These are phyloP conservation scores for Alternaria triticimaculans DNA, from an alignment of 2,329 filamentous ascomycete species.

Conservation along the genomic window DNA sequence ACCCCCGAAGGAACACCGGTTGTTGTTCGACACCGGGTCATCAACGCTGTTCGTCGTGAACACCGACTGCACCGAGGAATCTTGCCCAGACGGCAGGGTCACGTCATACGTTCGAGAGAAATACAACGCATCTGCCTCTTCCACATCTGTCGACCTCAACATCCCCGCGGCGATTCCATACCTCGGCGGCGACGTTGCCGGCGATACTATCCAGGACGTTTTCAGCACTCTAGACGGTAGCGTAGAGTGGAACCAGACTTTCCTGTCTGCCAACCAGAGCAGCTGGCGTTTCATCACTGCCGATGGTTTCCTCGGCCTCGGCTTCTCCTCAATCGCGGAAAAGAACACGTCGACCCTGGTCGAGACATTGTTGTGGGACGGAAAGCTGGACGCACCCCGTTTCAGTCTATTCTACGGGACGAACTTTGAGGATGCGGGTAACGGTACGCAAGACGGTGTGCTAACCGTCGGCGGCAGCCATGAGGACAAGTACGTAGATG, in stretches of 20 bases:
- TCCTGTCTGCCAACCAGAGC: constrained; percentile 22
- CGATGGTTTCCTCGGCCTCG: constrained; percentile 27
- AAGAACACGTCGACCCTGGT: constrained; percentile 17
- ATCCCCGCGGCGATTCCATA: constrained; percentile 13
- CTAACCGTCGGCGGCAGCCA: constrained; percentile 41
- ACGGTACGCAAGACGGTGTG: constrained; percentile 17
- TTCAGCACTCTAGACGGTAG: constrained; percentile 8
- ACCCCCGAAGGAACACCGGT: constrained; percentile 18
- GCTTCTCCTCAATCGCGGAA: constrained; percentile 27
- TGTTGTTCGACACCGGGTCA: constrained; percentile 27
- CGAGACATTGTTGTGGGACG: constrained; percentile 24
- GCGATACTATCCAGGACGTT: constrained; percentile 15
- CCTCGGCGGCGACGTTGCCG: constrained; percentile 20
- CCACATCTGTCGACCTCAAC: constrained; percentile 15
- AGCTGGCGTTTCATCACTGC: constrained; percentile 26
- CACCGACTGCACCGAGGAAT: constrained; percentile 18
- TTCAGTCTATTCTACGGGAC: constrained; percentile 26
- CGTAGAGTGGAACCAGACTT: constrained; percentile 27
- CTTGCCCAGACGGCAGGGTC: constrained; percentile 13
- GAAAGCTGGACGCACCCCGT: constrained; percentile 17
- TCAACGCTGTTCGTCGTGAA: constrained; percentile 19
- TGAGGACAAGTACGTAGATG: constrained; percentile 66
- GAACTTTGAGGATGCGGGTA: constrained; percentile 8
- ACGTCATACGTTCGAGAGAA: constrained; percentile 10
- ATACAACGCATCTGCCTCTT: constrained; percentile 20